phyloP scores from a whole-genome alignment of 768 basidiomycete genomes.

The Phallus indusiatus region DNA sequence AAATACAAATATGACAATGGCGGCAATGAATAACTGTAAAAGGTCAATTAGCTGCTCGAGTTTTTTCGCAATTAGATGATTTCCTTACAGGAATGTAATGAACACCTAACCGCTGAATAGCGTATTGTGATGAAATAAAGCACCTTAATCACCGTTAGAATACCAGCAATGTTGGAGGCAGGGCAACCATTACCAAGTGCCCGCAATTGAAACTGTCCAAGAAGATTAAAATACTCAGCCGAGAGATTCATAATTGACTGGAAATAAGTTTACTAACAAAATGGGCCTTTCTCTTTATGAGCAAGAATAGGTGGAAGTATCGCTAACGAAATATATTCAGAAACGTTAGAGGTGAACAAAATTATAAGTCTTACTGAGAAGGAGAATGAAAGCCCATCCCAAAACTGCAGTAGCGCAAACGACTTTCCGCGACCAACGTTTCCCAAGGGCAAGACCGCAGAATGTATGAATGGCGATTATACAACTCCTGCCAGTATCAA shows the following conservation, averaged over 20 bases:
- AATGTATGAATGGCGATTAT: slow-evolving; percentile 3
- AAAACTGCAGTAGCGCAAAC: background rate
- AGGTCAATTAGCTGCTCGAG: too few relatives aligned
- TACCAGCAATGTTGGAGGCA: background rate
- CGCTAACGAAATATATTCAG: background rate
- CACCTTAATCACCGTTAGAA: background rate
- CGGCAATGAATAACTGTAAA: slow-evolving; percentile 2
- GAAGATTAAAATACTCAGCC: background rate
- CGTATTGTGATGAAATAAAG: slow-evolving; percentile 8
- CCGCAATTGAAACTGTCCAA: slow-evolving; percentile 3
- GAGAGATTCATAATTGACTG: background rate
- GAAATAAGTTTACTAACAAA: background rate
- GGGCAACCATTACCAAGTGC: background rate
- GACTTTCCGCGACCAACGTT: background rate
- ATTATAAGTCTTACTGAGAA: background rate
- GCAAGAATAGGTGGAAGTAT: background rate
- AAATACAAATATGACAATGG: slow-evolving; percentile 5
- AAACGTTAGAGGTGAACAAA: background rate
- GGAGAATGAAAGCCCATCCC: background rate
- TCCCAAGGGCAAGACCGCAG: slow-evolving; percentile 3
- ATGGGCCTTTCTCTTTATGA: background rate
- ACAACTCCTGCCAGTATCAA: background rate
- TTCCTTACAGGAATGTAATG: slow-evolving; percentile 7
- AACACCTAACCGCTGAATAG: slow-evolving; percentile 1
- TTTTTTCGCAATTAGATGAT: background rate